A percentile compares a stretch with the other conserved stretches of the same genome.
These are phyloP conservation scores for Phanerodontia chrysosporium DNA, from an alignment of 768 basidiomycete genomes.

Conservation along the genomic window DNA sequence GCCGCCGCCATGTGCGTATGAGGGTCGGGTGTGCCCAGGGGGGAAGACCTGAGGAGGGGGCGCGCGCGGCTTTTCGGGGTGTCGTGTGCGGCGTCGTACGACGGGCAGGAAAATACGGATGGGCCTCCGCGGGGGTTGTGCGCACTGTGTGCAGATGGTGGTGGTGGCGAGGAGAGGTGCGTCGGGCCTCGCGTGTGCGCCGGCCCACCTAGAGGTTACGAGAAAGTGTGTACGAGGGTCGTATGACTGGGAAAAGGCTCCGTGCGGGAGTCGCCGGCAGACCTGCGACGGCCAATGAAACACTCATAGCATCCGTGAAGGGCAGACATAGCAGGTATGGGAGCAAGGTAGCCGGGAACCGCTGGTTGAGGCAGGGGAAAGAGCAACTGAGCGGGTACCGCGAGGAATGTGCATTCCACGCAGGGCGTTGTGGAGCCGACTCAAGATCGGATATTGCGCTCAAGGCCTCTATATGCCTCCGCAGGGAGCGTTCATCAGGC, in stretches of 20 bases:
- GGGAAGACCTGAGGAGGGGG: neutral
- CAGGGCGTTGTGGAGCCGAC: neutral
- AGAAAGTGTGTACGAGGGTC: slow-evolving; percentile 4
- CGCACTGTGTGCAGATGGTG: neutral
- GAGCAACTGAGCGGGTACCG: neutral
- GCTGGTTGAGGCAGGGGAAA: no score
- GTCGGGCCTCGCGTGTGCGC: neutral
- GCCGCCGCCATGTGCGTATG: neutral
- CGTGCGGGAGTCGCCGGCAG: neutral
- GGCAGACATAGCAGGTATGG: no score
- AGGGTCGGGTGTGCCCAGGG: neutral
- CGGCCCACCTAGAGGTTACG: neutral
- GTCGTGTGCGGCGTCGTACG: neutral
- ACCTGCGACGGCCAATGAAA: neutral
- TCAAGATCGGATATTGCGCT: neutral
- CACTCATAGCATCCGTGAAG: neutral
- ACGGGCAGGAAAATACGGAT: neutral
- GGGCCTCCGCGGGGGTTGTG: neutral
- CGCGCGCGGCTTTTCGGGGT: neutral
- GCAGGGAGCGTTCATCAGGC: neutral
- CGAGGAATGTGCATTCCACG: neutral
- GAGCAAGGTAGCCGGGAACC: no score
- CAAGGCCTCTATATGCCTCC: neutral
- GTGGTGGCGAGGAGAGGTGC: neutral
- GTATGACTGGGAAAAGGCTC: slow-evolving; percentile 4